phyloP scores from a whole-genome alignment of 2,329 filamentous ascomycete species.

The Sclerotinia subarctica region DNA sequence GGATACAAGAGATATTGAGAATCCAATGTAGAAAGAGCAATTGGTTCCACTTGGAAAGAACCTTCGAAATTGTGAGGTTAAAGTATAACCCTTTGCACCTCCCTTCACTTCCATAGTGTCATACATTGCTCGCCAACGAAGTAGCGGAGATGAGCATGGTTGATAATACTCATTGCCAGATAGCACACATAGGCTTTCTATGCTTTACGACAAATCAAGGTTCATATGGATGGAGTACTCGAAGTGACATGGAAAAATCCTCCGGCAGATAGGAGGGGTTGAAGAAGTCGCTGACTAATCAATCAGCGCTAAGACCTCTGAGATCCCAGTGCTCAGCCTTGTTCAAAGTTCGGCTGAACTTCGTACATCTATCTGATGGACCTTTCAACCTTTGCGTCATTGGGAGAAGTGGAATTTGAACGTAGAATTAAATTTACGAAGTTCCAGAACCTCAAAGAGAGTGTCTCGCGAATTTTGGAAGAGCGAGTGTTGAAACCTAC shows the following conservation, averaged over 20 bases:
- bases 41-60: constrained; percentile 8
- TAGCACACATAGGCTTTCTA: not conserved
- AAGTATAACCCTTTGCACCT: not conserved
- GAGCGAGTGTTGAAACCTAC: not conserved
- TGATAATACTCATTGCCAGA: not conserved
- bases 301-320: not conserved
- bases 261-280: not conserved
- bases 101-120: not conserved
- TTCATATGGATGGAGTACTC: not conserved
- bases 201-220: not conserved
- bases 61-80: not conserved
- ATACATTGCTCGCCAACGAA: not conserved
- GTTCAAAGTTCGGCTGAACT: not conserved
- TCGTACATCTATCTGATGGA: not conserved
- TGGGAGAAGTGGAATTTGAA: not conserved
- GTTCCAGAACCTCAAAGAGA: not conserved
- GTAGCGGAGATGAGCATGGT: not conserved
- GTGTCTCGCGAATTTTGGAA: not conserved
- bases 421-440: not conserved
- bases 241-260: not conserved
- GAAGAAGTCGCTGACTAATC: not conserved
- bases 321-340: constrained; percentile 4
- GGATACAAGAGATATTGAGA: not conserved
- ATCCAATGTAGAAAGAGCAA: not conserved
- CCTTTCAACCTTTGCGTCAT: not conserved